Evolutionary conservation across 768 basidiomycete species (phyloP), one percentile per base, ranked within the genome.

Genomic region (Trametes villosa): DNA sequence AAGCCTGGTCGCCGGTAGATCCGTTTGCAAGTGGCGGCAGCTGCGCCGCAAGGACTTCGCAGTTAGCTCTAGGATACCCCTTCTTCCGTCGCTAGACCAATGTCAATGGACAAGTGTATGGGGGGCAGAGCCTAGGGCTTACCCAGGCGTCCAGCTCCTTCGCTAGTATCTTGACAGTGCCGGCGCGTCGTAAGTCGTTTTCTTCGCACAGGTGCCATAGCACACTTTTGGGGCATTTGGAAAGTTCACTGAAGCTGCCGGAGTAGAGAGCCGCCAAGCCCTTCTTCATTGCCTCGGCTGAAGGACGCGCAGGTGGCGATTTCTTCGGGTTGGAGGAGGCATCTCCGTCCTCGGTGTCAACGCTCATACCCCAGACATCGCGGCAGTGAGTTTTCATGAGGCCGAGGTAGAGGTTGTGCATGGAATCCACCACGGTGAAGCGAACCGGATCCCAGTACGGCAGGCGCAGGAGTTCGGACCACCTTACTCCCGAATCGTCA

Each of bases 401-500:
- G 5, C 40, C 40, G 9, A 41, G 18, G n/a, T 8, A 41, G 9
- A 41, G 18, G n/a, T 41, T 41, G n/a, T 41, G 40, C 40, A 41
- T 41, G 15, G 40, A 17, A 17, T 41, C 40, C 8, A 41, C n/a
- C 6, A 41, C 9, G 12, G 15, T 17, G n/a, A 17, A 41, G 5
- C 18, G 9, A 11, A 17, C 18, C 5, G 40, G 40, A 15, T 20
- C 15, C 40, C 40, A 41, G 18, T 41, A 41, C 6, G 40, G 18
- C 8, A 41, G 40, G 5, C n/a, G 5, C 7, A 41, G 40, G 6
- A 41, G 40, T 6, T 17, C 40, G 6, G 40, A 41, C 12, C n/a
- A 41, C 12, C 69, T 56, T 9, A 74, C 57, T 22, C 74, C 70
- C 34, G 60, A 54, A 8, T 54, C 26, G 29, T 60, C 49, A 48